These are phyloP conservation scores for Cercophora sp. DNA, from an alignment of 495 filamentous ascomycete genomes.

Conservation along the genomic window DNA sequence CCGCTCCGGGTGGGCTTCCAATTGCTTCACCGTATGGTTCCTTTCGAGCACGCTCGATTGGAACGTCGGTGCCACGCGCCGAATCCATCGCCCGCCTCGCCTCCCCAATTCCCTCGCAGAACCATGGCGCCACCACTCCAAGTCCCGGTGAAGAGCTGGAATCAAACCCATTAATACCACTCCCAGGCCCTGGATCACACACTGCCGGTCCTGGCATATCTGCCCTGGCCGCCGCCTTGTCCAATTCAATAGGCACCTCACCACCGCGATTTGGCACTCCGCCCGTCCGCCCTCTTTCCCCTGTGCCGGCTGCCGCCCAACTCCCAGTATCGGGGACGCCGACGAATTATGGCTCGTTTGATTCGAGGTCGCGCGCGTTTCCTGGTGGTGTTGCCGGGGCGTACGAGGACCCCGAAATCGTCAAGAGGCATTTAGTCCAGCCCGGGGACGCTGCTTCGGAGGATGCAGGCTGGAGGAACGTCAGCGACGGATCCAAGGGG, in stretches of 20 bases:
- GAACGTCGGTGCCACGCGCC: conserved; percentile 52
- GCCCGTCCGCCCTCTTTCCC: conserved; percentile 52
- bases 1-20: conserved; percentile 33
- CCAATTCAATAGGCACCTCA: conserved; percentile 58
- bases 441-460: conserved; percentile 47
- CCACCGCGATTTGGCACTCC: conserved; percentile 60
- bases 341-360: conserved; percentile 78
- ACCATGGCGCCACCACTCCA: conserved; percentile 26
- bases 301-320: conserved; percentile 42
- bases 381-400: conserved; percentile 41
- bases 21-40: conserved; percentile 47
- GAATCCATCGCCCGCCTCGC: conserved; percentile 69
- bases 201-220: conserved; percentile 66
- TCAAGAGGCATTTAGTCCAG: conserved; percentile 77
- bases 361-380: conserved; percentile 46
- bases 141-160: conserved; percentile 25
- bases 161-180: conserved; percentile 42
- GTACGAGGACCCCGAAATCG: conserved; percentile 74
- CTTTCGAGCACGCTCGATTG: conserved; percentile 36
- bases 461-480: conserved; percentile 34
- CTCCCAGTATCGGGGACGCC: conserved; percentile 47
- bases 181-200: conserved; percentile 49
- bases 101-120: conserved; percentile 53
- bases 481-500: conserved; percentile 40
- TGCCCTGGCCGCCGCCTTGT: conserved; percentile 71